Conservation (phyloP, 1,284 basidiomycete genomes). For the Boletus sp. region DNA sequence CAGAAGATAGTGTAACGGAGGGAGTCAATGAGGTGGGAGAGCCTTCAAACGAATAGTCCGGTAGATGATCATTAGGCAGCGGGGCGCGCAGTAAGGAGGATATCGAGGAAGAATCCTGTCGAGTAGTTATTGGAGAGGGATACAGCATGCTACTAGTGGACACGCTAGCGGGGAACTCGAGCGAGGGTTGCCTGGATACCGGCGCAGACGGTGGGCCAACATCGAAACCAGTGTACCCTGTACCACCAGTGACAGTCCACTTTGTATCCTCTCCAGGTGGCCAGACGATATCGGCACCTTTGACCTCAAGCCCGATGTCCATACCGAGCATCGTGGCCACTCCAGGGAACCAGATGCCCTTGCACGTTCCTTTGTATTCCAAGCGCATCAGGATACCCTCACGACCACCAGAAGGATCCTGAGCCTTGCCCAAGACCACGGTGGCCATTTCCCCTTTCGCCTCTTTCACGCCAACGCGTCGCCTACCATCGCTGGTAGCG, state of each 20-base stretch:
- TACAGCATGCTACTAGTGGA: slow-evolving; percentile 24
- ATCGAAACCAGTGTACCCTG: slow-evolving; percentile 67
- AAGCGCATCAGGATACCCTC: slow-evolving; percentile 67
- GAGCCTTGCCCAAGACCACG: slow-evolving; percentile 48
- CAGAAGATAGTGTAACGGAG: slow-evolving; percentile 50
- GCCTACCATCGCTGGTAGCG: slow-evolving; percentile 47
- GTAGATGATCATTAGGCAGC: slow-evolving; percentile 55
- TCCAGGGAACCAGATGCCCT: slow-evolving; percentile 73
- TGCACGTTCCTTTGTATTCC: slow-evolving; percentile 68
- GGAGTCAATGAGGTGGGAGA: slow-evolving; percentile 49
- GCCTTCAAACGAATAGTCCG: slow-evolving; percentile 72
- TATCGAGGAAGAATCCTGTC: slow-evolving; percentile 44
- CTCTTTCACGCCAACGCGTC: slow-evolving; percentile 62
- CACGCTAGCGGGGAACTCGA: slow-evolving; percentile 39
- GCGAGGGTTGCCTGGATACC: slow-evolving; percentile 43
- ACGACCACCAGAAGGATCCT: slow-evolving; percentile 35
- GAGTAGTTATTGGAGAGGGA: slow-evolving; percentile 30
- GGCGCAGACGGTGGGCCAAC: slow-evolving; percentile 38
- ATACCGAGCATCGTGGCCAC: slow-evolving; percentile 77
- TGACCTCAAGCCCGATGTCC: slow-evolving; percentile 65
- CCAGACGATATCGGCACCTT: slow-evolving; percentile 66
- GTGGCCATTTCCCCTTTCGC: slow-evolving; percentile 64
- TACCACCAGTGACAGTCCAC: slow-evolving; percentile 61
- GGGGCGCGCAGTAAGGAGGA: slow-evolving; percentile 68
- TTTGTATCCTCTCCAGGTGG: slow-evolving; percentile 43